A percentile compares a stretch with the other conserved stretches of the same genome.
phyloP scores from a whole-genome alignment of 495 filamentous ascomycete species.

The Podospora fimiseda region DNA sequence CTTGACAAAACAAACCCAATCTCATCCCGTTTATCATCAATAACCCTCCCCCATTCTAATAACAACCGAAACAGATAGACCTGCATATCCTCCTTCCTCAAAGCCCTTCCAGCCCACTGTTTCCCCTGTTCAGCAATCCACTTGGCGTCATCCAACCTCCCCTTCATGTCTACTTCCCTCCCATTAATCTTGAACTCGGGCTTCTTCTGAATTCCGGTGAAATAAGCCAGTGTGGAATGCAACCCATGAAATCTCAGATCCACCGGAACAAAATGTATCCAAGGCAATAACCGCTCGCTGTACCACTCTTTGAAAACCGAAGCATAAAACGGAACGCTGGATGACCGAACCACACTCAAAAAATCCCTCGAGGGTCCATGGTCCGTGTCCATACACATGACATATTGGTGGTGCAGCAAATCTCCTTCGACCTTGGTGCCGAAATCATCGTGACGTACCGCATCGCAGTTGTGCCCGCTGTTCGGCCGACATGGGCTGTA shows the following conservation, averaged over 20 bases:
- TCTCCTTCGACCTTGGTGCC: constrained; percentile 35
- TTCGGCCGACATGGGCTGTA: constrained; percentile 38
- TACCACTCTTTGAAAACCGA: constrained; percentile 71
- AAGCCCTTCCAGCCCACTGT: constrained; percentile 56
- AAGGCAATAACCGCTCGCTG: constrained; percentile 60
- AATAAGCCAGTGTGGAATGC: constrained; percentile 61
- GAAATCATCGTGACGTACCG: constrained; percentile 47
- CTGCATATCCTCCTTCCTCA: constrained; percentile 77
- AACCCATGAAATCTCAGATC: constrained; percentile 62
- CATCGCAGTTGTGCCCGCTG: constrained; percentile 41
- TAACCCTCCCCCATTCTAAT: constrained; percentile 66
- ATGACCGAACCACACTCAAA: constrained; percentile 57
- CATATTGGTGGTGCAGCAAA: constrained; percentile 40
- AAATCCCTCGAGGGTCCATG: constrained; percentile 61
- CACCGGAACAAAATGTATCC: constrained; percentile 73
- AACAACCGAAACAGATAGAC: constrained; percentile 74
- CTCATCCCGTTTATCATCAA: constrained; percentile 55
- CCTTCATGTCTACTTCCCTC: constrained; percentile 35
- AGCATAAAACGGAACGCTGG: constrained; percentile 56
- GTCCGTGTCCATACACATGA: constrained; percentile 63
- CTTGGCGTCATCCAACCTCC: constrained; percentile 33
- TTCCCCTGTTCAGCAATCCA: constrained; percentile 63
- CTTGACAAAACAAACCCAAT: constrained; percentile 41
- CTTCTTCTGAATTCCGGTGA: constrained; percentile 33
- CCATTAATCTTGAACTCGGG: constrained; percentile 38